Evolutionary conservation across 208 protist species (phyloP), one percentile per base, ranked within the genome.

Genomic region (Trypanosoma platydactyli): DNA sequence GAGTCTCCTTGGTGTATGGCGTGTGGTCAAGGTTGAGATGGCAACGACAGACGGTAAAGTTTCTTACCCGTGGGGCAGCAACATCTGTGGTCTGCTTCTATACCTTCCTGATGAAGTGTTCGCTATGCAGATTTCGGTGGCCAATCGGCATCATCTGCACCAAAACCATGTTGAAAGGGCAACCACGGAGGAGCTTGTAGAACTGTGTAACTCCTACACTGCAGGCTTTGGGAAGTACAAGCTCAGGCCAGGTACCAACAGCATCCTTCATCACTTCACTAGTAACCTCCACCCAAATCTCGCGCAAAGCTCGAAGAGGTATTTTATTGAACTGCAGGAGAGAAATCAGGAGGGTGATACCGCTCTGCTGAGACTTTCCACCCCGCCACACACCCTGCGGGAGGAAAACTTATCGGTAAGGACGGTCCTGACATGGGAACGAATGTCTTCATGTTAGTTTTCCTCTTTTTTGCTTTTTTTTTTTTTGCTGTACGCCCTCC

Each of bases 31-130:
- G 20, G 75, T 94, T 22, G 85, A 93, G 73, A 76, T 83, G 59
- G 58, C 63, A 20, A 76, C 85, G 25, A 77, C n/a, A 5, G 80
- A 91, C 54, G 84, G 90, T 15, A 77, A 80, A 20, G 73, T 95
- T 24, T 77, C 80, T 48, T 94, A 87, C 38, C 90, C 90, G 13
- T 95, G 90, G 90, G 90, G 90, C 11, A 77, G 84, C 9, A 75
- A 84, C 18, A 85, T 95, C 0, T 51, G 52, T 11, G 90, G 90
- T 15, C 24, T 89, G 38, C 85, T 92, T 13, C 64, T 86, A 24
- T 92, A 93, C 73, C 68, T 64, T 16, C 33, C 69, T 9, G 66
- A 59, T 24, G 83, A 77, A 2, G 50, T 71, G 35, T 91, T 82
- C 63, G 77, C 81, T n/a, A 59, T 93, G 61, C 90, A 93, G 59